Evolutionary conservation across 75 land plant genomes (phyloP), one percentile per base, ranked within the genome.

Genomic region (Chamaecyparis obtusa): DNA sequence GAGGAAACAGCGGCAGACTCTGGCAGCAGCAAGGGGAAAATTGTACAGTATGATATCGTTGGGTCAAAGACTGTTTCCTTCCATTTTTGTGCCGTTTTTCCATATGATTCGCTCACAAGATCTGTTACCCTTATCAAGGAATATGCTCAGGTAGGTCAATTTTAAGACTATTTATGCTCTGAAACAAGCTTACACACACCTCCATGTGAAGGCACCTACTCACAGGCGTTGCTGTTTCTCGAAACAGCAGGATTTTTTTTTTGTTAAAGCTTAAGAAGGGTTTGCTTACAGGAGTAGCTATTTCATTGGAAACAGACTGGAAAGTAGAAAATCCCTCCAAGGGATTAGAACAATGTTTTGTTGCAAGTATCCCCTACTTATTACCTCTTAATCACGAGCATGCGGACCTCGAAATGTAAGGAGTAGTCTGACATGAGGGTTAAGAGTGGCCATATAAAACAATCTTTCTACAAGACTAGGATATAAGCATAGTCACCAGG

Each of bases 11-110:
- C n/a, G 41, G 37, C 9, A 46, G 32, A 27, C 21, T 44, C 83
- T 39, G 46, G 27, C 49, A 39, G n/a, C 10, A 27, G 83, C 10
- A 39, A 80, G 35, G 41, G 84, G 36, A 86, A 48, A 69, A 56
- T 85, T 39, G 90, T 89, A 17, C 85, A 87, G 5, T 89, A 89
- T 67, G 90, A 87, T 80, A 87, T 89, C 83, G 88, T 87, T 30
- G 90, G 90, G 24, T 67, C 90, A 41, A 89, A 60, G 44, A 89
- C 85, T 57, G 78, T 83, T 30, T 86, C 85, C 49, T 87, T 87
- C 74, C 88, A 89, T 83, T 89, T 51, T 87, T 89, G 90, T 82
- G 88, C 79, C 11, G 88, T 89, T 46, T 86, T 86, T 24, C 90
- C 90, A 24, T 89, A 87, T 51, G 51, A 89, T 37, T 57, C 77